Percentiles rank a stretch among this genome's conserved stretches.
phyloP scores from a whole-genome alignment of 2,329 filamentous ascomycete species.

The Oidium heveae region DNA sequence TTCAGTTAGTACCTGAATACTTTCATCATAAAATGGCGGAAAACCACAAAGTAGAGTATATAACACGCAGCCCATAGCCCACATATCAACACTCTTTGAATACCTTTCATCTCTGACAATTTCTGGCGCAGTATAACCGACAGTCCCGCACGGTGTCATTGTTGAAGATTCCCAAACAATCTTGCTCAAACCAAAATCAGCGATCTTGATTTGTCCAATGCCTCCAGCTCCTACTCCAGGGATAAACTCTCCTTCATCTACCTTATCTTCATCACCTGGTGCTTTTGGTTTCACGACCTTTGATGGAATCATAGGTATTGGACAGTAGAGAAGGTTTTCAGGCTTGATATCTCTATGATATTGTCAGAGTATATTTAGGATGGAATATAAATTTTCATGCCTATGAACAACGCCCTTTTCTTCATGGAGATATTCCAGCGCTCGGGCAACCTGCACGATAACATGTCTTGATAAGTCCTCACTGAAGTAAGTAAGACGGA shows the following conservation, averaged over 20 bases:
- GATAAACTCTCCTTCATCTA: slow-evolving; percentile 84
- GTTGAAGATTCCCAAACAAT: slow-evolving; percentile 96
- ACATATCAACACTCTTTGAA: slow-evolving; percentile 98
- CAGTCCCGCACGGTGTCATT: slow-evolving; percentile 97
- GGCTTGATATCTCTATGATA: slow-evolving; percentile 75
- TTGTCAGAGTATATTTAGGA: slow-evolving; percentile 10
- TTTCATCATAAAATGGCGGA: slow-evolving; percentile 95
- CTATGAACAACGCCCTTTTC: slow-evolving; percentile 89
- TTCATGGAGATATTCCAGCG: slow-evolving; percentile 81
- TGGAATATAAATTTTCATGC: slow-evolving; percentile 25
- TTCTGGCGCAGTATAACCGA: slow-evolving; percentile 92
- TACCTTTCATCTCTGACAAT: slow-evolving; percentile 98
- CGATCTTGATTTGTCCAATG: slow-evolving; percentile 89
- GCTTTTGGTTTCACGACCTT: slow-evolving; percentile 57
- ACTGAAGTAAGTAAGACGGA: slow-evolving; percentile 93
- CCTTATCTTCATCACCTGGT: slow-evolving; percentile 88
- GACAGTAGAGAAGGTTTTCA: slow-evolving; percentile 86
- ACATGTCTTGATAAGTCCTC: slow-evolving; percentile 87
- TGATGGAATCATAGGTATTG: slow-evolving; percentile 56
- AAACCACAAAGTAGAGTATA: slow-evolving; percentile 96
- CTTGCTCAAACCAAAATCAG: slow-evolving; percentile 92
- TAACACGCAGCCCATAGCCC: slow-evolving; percentile 86
- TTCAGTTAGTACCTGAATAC: slow-evolving; percentile 85
- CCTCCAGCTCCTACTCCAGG: slow-evolving; percentile 61
- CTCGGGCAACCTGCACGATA: slow-evolving; percentile 84